Conservation (phyloP, 2,329 filamentous ascomycete genomes). For the Alternaria angustiovoidea region DNA sequence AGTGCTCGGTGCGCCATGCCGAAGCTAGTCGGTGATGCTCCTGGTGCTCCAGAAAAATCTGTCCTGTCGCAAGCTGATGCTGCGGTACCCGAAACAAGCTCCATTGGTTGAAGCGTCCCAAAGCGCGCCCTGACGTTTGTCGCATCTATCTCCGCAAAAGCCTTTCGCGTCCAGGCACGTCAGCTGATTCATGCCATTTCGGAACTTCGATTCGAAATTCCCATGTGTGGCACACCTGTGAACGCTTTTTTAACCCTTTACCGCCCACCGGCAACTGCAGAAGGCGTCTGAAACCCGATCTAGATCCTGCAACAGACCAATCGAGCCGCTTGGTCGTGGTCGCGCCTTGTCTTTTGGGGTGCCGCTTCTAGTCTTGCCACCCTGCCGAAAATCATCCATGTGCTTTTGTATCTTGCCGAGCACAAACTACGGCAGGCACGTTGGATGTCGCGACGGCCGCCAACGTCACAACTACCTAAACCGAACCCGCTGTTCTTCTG, state of each 20-base stretch:
- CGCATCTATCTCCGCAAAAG: conserved; percentile 13
- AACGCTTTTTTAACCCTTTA: neutral
- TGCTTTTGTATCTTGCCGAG: conserved; percentile 10
- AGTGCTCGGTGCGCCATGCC: conserved; percentile 9
- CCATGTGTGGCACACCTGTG: conserved; percentile 1
- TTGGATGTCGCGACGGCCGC: conserved; percentile 16
- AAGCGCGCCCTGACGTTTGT: neutral
- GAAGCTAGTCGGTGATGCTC: conserved; percentile 10
- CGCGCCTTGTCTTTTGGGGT: neutral
- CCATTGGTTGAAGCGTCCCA: neutral
- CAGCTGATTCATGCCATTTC: conserved; percentile 12
- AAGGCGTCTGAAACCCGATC: neutral
- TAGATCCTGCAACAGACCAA: conserved; percentile 7
- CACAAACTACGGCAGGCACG: conserved; percentile 8
- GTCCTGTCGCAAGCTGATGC: conserved; percentile 4
- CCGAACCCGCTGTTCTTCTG: conserved; percentile 2
- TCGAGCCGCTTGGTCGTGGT: conserved; percentile 5
- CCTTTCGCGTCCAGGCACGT: neutral
- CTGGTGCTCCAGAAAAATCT: conserved; percentile 8
- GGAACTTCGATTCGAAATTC: conserved; percentile 16
- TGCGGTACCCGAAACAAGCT: conserved; percentile 5
- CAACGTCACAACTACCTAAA: conserved; percentile 23
- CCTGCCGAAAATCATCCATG: conserved; percentile 7
- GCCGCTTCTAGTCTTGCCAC: conserved; percentile 11
- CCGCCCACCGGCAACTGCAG: conserved; percentile 8